Evolutionary conservation across 345 rosid genomes (phyloP).

Genomic region (Camelina sativa): DNA sequence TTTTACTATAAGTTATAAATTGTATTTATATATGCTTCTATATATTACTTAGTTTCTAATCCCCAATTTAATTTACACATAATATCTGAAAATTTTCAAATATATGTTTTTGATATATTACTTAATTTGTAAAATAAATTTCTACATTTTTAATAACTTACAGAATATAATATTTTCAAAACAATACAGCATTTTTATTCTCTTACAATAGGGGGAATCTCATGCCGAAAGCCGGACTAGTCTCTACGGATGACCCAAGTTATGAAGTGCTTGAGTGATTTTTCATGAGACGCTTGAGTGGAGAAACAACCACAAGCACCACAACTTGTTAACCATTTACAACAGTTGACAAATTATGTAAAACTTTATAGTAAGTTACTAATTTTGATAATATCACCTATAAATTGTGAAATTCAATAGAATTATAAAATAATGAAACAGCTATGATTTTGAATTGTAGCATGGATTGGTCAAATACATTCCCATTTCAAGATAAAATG

Average conservation of each 20-base stretch:
- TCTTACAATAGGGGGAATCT: no score
- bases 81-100: not conserved
- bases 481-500: not conserved
- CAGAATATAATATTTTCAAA: not conserved
- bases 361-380: not conserved
- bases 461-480: not conserved
- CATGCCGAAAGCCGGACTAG: no score
- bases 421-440: not conserved
- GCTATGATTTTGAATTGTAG: not conserved
- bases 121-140: not conserved
- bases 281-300: no score
- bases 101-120: not conserved
- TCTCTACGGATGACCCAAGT: no score
- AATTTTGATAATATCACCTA: not conserved
- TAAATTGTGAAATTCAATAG: no score
- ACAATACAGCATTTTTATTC: not conserved
- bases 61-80: not conserved
- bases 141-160: not conserved
- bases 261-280: no score
- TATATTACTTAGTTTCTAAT: not conserved
- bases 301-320: no score
- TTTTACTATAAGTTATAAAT: not conserved
- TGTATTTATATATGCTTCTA: not conserved
- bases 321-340: no score
- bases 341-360: not conserved